Base-by-base conservation (phyloP, 768 basidiomycete species). In the Guyanaporus albipodus region DNA sequence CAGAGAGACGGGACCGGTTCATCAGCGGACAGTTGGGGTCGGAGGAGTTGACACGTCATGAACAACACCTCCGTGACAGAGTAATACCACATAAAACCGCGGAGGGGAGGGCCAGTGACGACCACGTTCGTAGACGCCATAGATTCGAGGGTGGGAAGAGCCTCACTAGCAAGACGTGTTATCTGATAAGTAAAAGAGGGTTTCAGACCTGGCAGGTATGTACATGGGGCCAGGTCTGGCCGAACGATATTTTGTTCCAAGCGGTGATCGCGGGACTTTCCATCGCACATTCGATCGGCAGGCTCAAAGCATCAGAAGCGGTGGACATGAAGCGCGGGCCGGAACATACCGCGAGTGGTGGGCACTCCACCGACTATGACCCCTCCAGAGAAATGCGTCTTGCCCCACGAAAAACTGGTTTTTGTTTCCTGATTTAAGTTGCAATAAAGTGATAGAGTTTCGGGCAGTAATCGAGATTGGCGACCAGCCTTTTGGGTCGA, bases 391-490 rank as follows among this genome's bases (percentile, higher is more conserved):
- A 17, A n/a, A 28, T 29, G 18, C 31, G 17, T 9, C 45, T 49
- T 48, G 28, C 18, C 3, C 5, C 11, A 14, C 26, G 17, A 8
- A 18, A 11, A 27, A 47, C 11, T 11, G 15, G 17, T 18, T 19
- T 33, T 38, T 31, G 37, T 49, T 47, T 37, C 52, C 14, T 40
- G 28, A 62, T 69, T 71, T 73, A 67, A 67, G 72, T 73, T 75
- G 75, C 67, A 75, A 68, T 74, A 75, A 68, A 71, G 74, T 74
- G 68, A 72, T 75, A 75, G 75, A 71, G 70, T 74, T 77, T 65
- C 63, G 58, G 59, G 39, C 52, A 50, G 48, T 38, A 68, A 73
- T 70, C 71, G 68, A 71, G 71, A 73, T 73, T 62, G 64, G 63
- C 67, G 56, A 68, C 66, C 61, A 69, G 42, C 66, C 67, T 67